Evolutionary conservation across 306 rosid species (phyloP), one percentile per base, ranked within the genome.

Genomic region (Castanea mollissima): DNA sequence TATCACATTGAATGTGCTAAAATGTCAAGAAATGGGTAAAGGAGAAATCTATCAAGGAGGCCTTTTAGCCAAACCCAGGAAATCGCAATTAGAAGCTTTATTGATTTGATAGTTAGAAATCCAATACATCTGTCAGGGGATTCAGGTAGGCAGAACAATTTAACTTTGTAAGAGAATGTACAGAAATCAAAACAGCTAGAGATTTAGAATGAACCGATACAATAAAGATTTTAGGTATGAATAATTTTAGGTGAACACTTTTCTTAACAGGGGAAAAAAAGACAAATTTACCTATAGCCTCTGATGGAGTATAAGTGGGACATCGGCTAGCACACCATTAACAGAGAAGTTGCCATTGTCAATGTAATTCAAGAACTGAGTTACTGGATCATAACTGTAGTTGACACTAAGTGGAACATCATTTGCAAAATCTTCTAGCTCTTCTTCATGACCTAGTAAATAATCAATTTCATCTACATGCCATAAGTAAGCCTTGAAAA

Each of bases 401-500:
- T 90, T 93, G 80, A 12, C 88, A 85, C 92, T 76, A 25, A 77
- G 5, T 38, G 91, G 88, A 75, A 79, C 18, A 29, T 96, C 99
- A 78, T 86, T 96, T 27, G 21, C 63, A 79, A 93, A 93, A 68
- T 85, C 92, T 78, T 91, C 90, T 60, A 96, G 80, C 68, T 91
- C 87, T 34, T 6, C 88, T 87, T 91, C 87, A 79, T 90, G 99
- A 62, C 92, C 99, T 79, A 46, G 85, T 1, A 38, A 38, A 38
- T 38, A 38, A 81, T 55, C 59, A 29, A 15, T 70, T 5, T 3
- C 1, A 71, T 80, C 90, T 51, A 81, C 72, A 41, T 96, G 99
- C 98, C 92, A 91, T 82, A 96, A 89, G 81, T 89, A 96, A 77
- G n/a, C 49, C 85, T 89, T 96, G 41, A 94, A 96, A 83, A 93